Evolutionary conservation across 1,284 basidiomycete genomes (phyloP), one percentile per base, ranked within the genome.

Genomic region (Cryptococcus sp.): DNA sequence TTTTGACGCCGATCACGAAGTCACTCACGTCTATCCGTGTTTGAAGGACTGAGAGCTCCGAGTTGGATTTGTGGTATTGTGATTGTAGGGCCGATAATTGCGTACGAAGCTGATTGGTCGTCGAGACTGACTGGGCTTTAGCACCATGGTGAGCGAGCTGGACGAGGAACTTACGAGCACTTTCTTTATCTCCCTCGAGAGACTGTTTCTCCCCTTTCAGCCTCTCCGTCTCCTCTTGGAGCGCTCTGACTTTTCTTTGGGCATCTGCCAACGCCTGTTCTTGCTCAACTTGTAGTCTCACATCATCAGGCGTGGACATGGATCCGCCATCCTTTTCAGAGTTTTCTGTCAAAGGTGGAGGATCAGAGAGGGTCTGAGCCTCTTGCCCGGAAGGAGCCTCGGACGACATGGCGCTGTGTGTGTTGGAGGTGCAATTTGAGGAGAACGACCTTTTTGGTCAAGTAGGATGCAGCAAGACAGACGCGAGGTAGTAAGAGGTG

Each of bases 181-280:
- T 70, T 54, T 71, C 68, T 47, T 63, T 64, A 45, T 71, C 69
- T 15, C 60, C 50, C 34, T 63, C 62, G 10, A 70, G 37, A 19
- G 55, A 59, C 22, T 59, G 54, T 48, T 72, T 72, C 57, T 72
- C 69, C 46, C 59, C 52, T 29, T 68, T 69, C 19, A 73, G 58
- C 23, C 63, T 62, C 50, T 68, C 67, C 0, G 75, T 50, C 58
- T 70, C 64, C 19, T 56, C 62, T 44, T 74, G 67, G 19, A 76
- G 65, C 37, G 66, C 61, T 41, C 62, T 62, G 13, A 76, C 58
- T 16, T 57, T 59, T 5, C 63, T 58, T 45, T 74, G 67, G 19
- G 73, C 64, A 61, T 78, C 75, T 8, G 66, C 63, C 8, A 76
- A 58, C 17, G 71, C 72, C 51, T 78, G 75, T 46, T 79, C 75